phyloP scores from a whole-genome alignment of 106 monocot species.

The Chionographis japonica region DNA sequence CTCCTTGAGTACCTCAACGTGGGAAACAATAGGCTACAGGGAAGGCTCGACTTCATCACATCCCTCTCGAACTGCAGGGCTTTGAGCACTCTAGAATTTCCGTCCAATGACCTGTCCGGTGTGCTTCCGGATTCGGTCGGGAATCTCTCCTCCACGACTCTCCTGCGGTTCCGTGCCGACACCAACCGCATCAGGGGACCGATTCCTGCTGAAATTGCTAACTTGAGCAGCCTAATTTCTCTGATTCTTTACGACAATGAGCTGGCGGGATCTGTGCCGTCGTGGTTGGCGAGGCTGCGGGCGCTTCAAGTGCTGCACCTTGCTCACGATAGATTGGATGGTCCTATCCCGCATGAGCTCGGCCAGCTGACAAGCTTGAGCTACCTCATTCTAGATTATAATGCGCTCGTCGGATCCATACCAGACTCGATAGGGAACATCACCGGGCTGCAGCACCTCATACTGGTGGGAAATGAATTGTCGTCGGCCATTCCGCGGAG shows the following conservation, averaged over 20 bases:
- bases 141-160: no score
- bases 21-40: neutral
- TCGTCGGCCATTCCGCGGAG: neutral
- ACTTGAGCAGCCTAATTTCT: no score
- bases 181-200: no score
- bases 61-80: neutral
- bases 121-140: neutral
- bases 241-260: no score
- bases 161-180: no score
- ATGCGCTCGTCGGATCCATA: neutral
- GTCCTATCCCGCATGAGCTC: neutral
- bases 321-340: neutral
- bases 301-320: neutral
- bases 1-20: neutral
- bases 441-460: neutral
- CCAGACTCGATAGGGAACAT: neutral
- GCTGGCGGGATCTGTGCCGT: no score
- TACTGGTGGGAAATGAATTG: neutral
- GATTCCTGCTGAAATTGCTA: no score
- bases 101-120: neutral
- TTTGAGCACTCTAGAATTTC: neutral
- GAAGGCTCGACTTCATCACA: constrained; percentile 1
- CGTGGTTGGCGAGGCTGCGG: no score
- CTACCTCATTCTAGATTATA: neutral
- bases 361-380: neutral